Conservation (phyloP, 2,329 filamentous ascomycete genomes). For the Camillea tinctor region DNA sequence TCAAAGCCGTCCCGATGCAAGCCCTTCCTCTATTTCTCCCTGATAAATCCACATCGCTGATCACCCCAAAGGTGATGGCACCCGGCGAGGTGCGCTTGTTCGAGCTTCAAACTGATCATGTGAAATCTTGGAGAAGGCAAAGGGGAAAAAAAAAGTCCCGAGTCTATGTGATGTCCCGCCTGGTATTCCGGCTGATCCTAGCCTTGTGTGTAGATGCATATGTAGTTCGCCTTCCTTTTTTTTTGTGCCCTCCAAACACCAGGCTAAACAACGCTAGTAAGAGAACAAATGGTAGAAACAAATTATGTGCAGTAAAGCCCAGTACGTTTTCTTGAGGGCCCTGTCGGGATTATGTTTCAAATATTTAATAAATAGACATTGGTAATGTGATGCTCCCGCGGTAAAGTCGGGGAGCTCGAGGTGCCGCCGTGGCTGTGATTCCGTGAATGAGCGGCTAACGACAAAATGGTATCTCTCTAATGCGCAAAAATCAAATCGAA, state of each 20-base stretch:
- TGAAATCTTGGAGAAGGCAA: background rate
- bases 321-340: constrained; percentile 13
- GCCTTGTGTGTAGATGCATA: constrained; percentile 23
- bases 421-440: background rate
- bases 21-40: background rate
- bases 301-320: constrained; percentile 22
- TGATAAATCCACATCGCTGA: background rate
- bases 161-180: constrained; percentile 25
- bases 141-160: constrained; percentile 8
- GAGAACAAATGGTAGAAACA: constrained; percentile 6
- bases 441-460: background rate
- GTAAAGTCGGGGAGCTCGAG: background rate
- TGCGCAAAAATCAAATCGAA: constrained; percentile 18
- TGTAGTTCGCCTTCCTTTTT: constrained; percentile 20
- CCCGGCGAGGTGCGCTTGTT: background rate
- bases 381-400: constrained; percentile 2
- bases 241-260: constrained; percentile 15
- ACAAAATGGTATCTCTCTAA: constrained; percentile 33
- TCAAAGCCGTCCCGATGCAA: constrained; percentile 4
- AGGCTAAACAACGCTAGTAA: constrained; percentile 18
- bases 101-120: background rate
- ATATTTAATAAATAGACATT: constrained; percentile 20
- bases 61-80: background rate
- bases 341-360: constrained; percentile 17
- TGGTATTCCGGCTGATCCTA: constrained; percentile 20